phyloP scores from a whole-genome alignment of 192 early-diverging fungal species.

The Dissophora globulifera region DNA sequence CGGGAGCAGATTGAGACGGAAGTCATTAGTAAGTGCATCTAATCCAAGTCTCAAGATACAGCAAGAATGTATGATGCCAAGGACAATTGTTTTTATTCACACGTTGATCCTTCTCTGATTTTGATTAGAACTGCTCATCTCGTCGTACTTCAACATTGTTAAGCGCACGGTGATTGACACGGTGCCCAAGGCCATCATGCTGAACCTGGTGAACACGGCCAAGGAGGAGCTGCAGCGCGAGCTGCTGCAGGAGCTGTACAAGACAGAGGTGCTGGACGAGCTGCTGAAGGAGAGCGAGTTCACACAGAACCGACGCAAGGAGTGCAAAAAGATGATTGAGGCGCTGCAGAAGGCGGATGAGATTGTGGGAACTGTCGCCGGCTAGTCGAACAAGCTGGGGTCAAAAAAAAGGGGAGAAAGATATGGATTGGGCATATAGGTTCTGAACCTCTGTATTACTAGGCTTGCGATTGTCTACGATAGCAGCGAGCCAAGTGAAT shows the following conservation, averaged over 20 bases:
- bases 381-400: too few relatives aligned
- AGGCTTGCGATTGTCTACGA: too few relatives aligned
- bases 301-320: slow-evolving; percentile 89
- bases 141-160: slow-evolving; percentile 99
- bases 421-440: too few relatives aligned
- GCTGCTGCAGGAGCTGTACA: slow-evolving; percentile 95
- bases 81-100: background rate
- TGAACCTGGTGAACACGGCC: slow-evolving; percentile 90
- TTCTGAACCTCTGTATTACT: too few relatives aligned
- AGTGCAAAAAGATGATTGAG: slow-evolving; percentile 99
- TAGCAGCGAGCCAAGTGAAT: too few relatives aligned
- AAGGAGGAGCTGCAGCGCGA: slow-evolving; percentile 97
- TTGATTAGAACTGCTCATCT: slow-evolving; percentile 84
- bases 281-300: slow-evolving; percentile 95
- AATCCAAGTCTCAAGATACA: too few relatives aligned
- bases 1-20: slow-evolving; percentile 98
- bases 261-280: slow-evolving; percentile 93
- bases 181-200: slow-evolving; percentile 98
- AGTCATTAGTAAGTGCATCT: slow-evolving; percentile 87
- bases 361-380: slow-evolving; percentile 46
- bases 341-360: slow-evolving; percentile 87
- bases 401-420: too few relatives aligned
- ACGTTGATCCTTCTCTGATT: background rate
- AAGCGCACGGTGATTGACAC: slow-evolving; percentile 97
- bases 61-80: too few relatives aligned